These are phyloP conservation scores for Sarcocystis neurona DNA, from an alignment of 169 alveolate genomes.

Conservation along the genomic window DNA sequence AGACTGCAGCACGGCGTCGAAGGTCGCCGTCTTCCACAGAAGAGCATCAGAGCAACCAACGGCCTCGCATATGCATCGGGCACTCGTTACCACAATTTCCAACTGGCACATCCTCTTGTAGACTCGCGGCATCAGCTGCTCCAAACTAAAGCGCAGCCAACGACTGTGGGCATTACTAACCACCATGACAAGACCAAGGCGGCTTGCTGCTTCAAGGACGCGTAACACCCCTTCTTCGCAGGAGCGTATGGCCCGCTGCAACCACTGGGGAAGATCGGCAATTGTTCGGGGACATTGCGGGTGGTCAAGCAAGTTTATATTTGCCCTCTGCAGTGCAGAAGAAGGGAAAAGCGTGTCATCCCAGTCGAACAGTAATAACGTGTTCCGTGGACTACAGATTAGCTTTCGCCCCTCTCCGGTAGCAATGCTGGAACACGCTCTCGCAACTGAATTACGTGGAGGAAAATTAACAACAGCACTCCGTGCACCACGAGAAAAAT, in stretches of 20 bases:
- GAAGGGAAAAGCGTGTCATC: conserved; percentile 41
- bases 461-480: too few species aligned
- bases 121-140: conserved; percentile 33
- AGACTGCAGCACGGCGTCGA: conserved; percentile 9
- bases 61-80: conserved; percentile 30
- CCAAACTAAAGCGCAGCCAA: conserved; percentile 30
- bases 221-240: conserved; percentile 20
- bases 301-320: neutral
- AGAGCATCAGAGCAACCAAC: conserved; percentile 25
- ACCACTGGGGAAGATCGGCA: neutral
- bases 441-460: too few species aligned
- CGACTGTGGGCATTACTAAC: conserved; percentile 35
- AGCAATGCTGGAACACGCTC: neutral
- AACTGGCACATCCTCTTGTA: neutral
- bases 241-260: neutral
- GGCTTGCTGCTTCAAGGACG: conserved; percentile 20
- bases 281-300: neutral
- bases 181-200: conserved; percentile 12
- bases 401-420: neutral
- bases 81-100: conserved; percentile 28
- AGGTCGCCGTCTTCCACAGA: conserved; percentile 24
- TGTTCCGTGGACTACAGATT: conserved; percentile 3
- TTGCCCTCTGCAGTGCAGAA: neutral
- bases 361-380: conserved; percentile 16
- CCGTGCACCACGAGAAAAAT: too few species aligned